Evolutionary conservation across 2,329 filamentous ascomycete genomes (phyloP).

Genomic region (Penicillium sp.): DNA sequence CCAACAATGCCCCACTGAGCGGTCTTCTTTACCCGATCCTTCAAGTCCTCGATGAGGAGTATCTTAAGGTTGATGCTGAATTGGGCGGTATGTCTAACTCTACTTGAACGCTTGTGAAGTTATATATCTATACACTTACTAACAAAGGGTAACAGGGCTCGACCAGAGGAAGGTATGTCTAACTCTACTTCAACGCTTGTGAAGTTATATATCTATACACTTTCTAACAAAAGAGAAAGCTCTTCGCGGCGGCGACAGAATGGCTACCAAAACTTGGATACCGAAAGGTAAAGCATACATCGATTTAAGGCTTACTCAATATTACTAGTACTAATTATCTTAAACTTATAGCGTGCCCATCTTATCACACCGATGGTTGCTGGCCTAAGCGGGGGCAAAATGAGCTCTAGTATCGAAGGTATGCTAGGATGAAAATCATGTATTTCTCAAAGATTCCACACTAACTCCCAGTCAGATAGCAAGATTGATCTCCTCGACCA

Average conservation of each 20-base stretch:
- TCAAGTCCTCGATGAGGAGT: slow-evolving; percentile 62
- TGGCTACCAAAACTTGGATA: slow-evolving; percentile 86
- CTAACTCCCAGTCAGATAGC: slow-evolving; percentile 44
- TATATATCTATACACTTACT: neutral
- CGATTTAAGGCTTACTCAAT: neutral
- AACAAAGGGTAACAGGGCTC: slow-evolving; percentile 8
- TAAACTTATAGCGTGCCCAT: slow-evolving; percentile 48
- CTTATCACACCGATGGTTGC: slow-evolving; percentile 88
- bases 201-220: neutral
- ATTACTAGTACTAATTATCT: too few species aligned
- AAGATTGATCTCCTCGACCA: slow-evolving; percentile 85
- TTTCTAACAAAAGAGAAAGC: slow-evolving; percentile 24
- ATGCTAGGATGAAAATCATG: too few species aligned
- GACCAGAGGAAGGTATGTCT: too few species aligned
- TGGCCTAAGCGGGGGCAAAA: slow-evolving; percentile 81
- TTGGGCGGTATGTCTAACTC: too few species aligned
- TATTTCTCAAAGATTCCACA: neutral
- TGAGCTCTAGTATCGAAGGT: slow-evolving; percentile 71
- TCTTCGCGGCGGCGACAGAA: slow-evolving; percentile 69
- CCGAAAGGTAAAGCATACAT: slow-evolving; percentile 56
- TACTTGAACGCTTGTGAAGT: too few species aligned
- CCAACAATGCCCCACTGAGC: slow-evolving; percentile 72
- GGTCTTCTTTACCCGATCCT: slow-evolving; percentile 83
- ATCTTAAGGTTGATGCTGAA: slow-evolving; percentile 85
- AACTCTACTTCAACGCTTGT: too few species aligned